phyloP scores from a whole-genome alignment of 495 filamentous ascomycete species.

The Podospora pseudocomata region DNA sequence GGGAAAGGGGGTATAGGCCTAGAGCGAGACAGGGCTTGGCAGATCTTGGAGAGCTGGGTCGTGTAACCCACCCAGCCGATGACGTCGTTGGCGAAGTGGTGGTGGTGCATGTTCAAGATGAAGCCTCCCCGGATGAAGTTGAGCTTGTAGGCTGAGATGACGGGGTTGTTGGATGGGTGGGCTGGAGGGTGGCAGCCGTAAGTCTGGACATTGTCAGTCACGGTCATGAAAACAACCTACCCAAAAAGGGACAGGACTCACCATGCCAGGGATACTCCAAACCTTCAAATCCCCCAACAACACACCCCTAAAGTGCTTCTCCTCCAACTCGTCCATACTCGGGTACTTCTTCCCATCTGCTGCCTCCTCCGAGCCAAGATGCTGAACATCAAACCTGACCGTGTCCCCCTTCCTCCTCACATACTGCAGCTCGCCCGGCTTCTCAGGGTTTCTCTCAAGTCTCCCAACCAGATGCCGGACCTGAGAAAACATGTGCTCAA shows the following conservation, averaged over 20 bases:
- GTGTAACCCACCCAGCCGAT: slow-evolving; percentile 38
- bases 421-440: slow-evolving; percentile 32
- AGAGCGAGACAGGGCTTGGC: slow-evolving; percentile 28
- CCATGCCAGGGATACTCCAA: slow-evolving; percentile 35
- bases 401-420: slow-evolving; percentile 39
- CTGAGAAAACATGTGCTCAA: background rate
- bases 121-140: slow-evolving; percentile 41
- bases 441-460: slow-evolving; percentile 17
- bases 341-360: slow-evolving; percentile 21
- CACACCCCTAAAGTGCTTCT: slow-evolving; percentile 25
- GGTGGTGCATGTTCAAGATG: slow-evolving; percentile 40
- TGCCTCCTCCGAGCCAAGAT: slow-evolving; percentile 22
- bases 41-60: slow-evolving; percentile 40
- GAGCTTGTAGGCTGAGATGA: slow-evolving; percentile 36
- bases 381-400: slow-evolving; percentile 37
- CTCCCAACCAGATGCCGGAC: background rate
- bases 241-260: background rate
- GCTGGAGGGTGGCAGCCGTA: slow-evolving; percentile 37
- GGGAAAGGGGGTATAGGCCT: background rate
- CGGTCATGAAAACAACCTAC: background rate
- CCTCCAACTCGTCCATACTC: slow-evolving; percentile 28
- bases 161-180: slow-evolving; percentile 31
- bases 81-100: slow-evolving; percentile 40
- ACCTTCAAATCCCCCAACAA: slow-evolving; percentile 26
- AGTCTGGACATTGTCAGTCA: slow-evolving; percentile 3